Evolutionary conservation across 768 basidiomycete genomes (phyloP), one percentile per base, ranked within the genome.

Genomic region (Kwoniella europaea): DNA sequence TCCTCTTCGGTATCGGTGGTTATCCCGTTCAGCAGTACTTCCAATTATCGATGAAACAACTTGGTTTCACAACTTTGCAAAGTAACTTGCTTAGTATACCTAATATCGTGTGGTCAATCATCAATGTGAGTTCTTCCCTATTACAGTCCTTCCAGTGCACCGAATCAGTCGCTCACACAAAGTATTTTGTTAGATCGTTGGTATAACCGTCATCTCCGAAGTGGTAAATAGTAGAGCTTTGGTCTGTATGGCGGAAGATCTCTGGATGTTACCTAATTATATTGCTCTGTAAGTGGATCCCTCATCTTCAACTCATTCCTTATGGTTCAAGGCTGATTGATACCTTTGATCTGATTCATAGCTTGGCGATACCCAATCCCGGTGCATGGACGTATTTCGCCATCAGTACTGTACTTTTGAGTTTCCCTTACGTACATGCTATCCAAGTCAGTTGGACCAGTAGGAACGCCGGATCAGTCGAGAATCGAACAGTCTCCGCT

Each of bases 51-150:
- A 74, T 81, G 74, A 68, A 69, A 57, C n/a, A 58, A 12, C 73
- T 82, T 15, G 83, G 83, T 1, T 85, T 85, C 73, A 72, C 72
- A 4, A 82, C 79, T 2, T 52, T 84, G 46, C 73, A 78, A 55
- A 72, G 81, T 7, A 85, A 85, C 68, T 61, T 85, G 4, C 75
- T 85, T 10, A 69, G 72, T 9, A 77, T 85, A 22, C 83, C 84
- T 0, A 67, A 76, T 41, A 74, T 74, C 1, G 76, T 79, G 10
- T 46, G 82, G 50, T 76, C 76, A 10, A 77, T 84, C 60, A 52
- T 84, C 78, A 79, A 79, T 61, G 67, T 68, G 61, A 56, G 67
- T 68, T 18, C 12, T 18, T 4, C 13, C 13, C 27, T 6, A 18
- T 24, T 2, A 6, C n/a, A 5, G 24, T 15, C 43, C 24, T 29